Base-by-base conservation (phyloP, 2,329 filamentous ascomycete species). In the Leptoxyphium fumago region DNA sequence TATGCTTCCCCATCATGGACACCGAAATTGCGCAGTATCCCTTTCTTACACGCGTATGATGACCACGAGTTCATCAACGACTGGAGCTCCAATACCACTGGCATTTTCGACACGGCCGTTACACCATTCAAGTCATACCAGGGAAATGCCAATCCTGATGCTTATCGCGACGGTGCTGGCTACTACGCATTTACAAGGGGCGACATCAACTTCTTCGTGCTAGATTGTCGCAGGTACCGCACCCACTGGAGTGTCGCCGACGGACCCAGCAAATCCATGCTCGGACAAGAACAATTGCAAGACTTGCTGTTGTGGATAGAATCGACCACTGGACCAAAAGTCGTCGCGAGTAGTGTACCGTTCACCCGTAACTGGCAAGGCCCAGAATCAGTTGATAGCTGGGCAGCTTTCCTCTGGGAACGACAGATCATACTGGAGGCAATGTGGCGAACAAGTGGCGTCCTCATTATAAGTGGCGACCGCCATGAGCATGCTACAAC, bases 1-100 rank as follows among this genome's bases (percentile, higher is more conserved):
- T 95, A 95, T 57, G 82, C 84, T 0, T 94, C 88, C 1, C 87
- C 87, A 0, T 87, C 93, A 50, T 95, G 88, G 88, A 69, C 74
- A 11, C 44, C 45, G 21, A 43, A 48, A 30, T 46, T 42, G 18
- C 45, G 45, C 17, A 29, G 29, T 5, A 68, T 94, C 18, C 89
- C 86, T 55, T 95, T 88, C 88, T 83, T 94, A 38, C 88, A 95
- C 56, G 86, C 91, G 1, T 73, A 94, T 2, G 88, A 95, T 58
- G 88, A 95, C 59, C 88, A 95, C 56, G 88, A 95, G 59, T 94
- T 95, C 49, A 74, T 75, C 10, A 95, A 95, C 54, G 88, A 95
- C 63, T 94, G 86, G 85, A 78, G 81, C 47, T 71, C 74, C 17
- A 88, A 87, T 57, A 79, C 74, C 10, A 85, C 84, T 0, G 83